phyloP scores from a whole-genome alignment of 75 land plant genomes.

The Cupressus sempervirens region DNA sequence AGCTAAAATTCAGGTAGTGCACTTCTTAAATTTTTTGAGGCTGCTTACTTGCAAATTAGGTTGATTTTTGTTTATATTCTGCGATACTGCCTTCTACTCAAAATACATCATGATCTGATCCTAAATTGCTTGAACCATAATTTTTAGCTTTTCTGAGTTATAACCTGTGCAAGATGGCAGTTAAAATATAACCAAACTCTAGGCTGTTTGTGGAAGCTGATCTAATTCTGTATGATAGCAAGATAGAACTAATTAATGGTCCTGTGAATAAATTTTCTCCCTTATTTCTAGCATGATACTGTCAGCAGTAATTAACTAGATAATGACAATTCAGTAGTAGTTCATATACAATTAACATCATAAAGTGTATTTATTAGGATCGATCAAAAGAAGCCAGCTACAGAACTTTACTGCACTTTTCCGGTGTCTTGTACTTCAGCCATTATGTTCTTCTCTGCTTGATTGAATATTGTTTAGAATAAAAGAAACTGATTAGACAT shows the following conservation, averaged over 20 bases:
- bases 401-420: not conserved
- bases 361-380: not conserved
- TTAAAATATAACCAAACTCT: not conserved
- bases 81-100: not conserved
- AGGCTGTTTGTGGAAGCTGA: not conserved
- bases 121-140: not conserved
- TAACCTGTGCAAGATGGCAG: not conserved
- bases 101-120: not conserved
- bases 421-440: not conserved
- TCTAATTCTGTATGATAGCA: not conserved
- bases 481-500: no score
- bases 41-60: not conserved
- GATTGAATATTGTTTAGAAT: not conserved
- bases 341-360: no score
- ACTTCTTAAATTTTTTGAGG: not conserved
- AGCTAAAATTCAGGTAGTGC: not conserved
- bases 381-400: not conserved
- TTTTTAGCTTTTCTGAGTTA: not conserved
- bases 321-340: not conserved
- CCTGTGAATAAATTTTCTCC: not conserved
- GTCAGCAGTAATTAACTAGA: not conserved
- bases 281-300: not conserved
- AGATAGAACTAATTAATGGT: not conserved
- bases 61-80: not conserved
- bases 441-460: not conserved